These are phyloP conservation scores for Alternaria sp. DNA, from an alignment of 2,329 filamentous ascomycete genomes.

Conservation along the genomic window DNA sequence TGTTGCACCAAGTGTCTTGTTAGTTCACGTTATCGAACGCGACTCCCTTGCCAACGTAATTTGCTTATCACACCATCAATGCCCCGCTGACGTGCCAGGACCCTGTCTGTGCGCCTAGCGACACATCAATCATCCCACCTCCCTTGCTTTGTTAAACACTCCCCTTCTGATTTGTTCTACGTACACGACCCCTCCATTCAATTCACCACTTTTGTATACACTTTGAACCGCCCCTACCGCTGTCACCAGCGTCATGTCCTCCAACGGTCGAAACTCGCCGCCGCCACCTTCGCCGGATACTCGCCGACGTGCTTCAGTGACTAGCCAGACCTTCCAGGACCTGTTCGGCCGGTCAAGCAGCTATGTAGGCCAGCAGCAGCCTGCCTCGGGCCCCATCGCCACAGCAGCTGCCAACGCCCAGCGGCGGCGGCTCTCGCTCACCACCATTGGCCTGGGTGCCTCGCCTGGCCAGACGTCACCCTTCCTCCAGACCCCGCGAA, in stretches of 20 bases:
- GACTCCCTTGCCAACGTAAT: conserved; percentile 20
- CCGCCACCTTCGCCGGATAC: conserved; percentile 50
- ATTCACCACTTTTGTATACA: conserved; percentile 16
- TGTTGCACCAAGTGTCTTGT: conserved; percentile 14
- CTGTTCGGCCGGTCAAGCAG: conserved; percentile 55
- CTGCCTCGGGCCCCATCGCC: conserved; percentile 58
- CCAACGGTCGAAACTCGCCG: conserved; percentile 53
- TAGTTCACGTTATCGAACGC: conserved; percentile 27
- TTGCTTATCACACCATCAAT: conserved; percentile 41
- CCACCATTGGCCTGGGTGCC: conserved; percentile 58
- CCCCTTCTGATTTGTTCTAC: conserved; percentile 11
- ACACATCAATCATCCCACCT: conserved; percentile 33
- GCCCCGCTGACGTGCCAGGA: conserved; percentile 36
- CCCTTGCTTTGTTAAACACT: conserved; percentile 23
- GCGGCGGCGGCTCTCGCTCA: conserved; percentile 59
- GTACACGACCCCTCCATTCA: conserved; percentile 2
- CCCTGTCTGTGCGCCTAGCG: conserved; percentile 35
- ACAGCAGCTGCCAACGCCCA: conserved; percentile 60
- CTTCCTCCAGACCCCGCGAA: conserved; percentile 51
- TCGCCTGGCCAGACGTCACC: conserved; percentile 56
- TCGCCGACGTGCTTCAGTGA: conserved; percentile 58
- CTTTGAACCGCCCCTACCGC: conserved; percentile 6
- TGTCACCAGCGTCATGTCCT: conserved; percentile 41
- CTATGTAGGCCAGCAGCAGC: conserved; percentile 44
- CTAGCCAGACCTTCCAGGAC: conserved; percentile 59